phyloP scores from a whole-genome alignment of 2,329 filamentous ascomycete genomes.

The Colletotrichum echinochloae region DNA sequence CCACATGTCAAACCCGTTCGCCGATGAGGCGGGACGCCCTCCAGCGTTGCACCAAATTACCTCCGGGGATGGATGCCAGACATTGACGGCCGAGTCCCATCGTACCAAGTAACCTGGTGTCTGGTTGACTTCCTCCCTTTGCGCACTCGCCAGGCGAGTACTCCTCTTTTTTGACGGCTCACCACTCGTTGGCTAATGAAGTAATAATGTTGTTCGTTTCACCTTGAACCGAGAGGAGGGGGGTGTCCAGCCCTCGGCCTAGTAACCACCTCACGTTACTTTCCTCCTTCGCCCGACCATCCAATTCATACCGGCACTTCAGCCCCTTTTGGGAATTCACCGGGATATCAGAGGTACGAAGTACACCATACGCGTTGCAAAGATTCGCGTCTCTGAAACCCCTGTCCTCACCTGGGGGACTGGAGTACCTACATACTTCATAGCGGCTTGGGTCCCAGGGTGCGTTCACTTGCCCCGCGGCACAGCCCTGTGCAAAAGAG shows the following conservation, averaged over 20 bases:
- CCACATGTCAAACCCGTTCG: slow-evolving; percentile 17
- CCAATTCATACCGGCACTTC: slow-evolving; percentile 6
- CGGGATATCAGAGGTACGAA: slow-evolving; percentile 9
- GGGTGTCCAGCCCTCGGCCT: slow-evolving; percentile 20
- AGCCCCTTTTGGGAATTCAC: slow-evolving; percentile 18
- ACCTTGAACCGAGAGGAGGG: slow-evolving; percentile 19
- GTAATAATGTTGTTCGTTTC: slow-evolving; percentile 35
- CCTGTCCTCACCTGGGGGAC: slow-evolving; percentile 26
- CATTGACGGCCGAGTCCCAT: background rate
- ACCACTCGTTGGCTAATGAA: slow-evolving; percentile 29
- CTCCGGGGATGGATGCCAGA: background rate
- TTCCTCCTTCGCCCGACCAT: slow-evolving; percentile 21
- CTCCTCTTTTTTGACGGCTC: slow-evolving; percentile 17
- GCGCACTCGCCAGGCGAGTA: background rate
- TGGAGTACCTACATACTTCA: background rate
- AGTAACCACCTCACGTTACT: slow-evolving; percentile 25
- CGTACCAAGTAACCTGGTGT: slow-evolving; percentile 14
- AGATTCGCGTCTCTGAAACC: slow-evolving; percentile 27
- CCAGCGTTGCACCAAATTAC: background rate
- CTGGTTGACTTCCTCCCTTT: slow-evolving; percentile 24
- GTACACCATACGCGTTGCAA: slow-evolving; percentile 19
- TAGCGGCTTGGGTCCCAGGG: slow-evolving; percentile 10
- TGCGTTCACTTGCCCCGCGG: slow-evolving; percentile 27
- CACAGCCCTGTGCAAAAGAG: slow-evolving; percentile 33
- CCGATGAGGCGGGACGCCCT: slow-evolving; percentile 5